A percentile compares a stretch with the other conserved stretches of the same genome.
Conservation (phyloP, 78 protist genomes). For the Monosiga brevicollis region DNA sequence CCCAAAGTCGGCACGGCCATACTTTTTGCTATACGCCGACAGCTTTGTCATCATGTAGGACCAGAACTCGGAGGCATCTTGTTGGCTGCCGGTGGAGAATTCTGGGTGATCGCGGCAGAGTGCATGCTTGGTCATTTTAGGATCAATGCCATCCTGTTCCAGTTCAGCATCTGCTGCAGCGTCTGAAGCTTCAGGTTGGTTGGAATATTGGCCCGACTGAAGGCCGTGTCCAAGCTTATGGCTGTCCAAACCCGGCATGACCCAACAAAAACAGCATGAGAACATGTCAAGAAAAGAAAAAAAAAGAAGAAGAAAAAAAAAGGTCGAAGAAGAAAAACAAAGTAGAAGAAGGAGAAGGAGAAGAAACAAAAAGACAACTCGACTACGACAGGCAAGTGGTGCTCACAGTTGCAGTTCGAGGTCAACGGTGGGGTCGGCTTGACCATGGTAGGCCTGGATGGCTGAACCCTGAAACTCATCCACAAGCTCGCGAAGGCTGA, state of each 20-base stretch:
- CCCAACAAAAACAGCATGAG: too few species aligned
- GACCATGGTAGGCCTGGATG: too few species aligned
- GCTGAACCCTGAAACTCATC: too few species aligned
- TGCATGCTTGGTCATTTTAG: slow-evolving; percentile 59
- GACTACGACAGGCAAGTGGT: too few species aligned
- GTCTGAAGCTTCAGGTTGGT: too few species aligned
- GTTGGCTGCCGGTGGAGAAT: slow-evolving; percentile 66
- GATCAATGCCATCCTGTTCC: slow-evolving; percentile 56
- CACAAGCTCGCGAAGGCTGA: slow-evolving; percentile 17
- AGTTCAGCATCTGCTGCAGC: slow-evolving; percentile 2
- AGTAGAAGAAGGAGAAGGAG: too few species aligned
- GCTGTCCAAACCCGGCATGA: background rate
- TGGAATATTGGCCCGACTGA: slow-evolving; percentile 43
- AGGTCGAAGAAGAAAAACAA: too few species aligned
- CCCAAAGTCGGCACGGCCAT: background rate
- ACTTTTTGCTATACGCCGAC: background rate
- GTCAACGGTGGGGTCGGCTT: too few species aligned
- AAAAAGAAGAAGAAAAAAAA: too few species aligned
- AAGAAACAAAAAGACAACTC: too few species aligned
- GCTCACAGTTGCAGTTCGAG: too few species aligned
- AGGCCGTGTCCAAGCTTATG: slow-evolving; percentile 58
- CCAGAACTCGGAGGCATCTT: slow-evolving; percentile 75
- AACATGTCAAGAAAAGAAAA: too few species aligned
- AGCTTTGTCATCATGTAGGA: slow-evolving; percentile 26
- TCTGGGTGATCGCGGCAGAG: slow-evolving; percentile 57